A percentile compares a stretch with the other conserved stretches of the same genome.
phyloP scores from a whole-genome alignment of 2,329 filamentous ascomycete species.

The Colletotrichum cereale region DNA sequence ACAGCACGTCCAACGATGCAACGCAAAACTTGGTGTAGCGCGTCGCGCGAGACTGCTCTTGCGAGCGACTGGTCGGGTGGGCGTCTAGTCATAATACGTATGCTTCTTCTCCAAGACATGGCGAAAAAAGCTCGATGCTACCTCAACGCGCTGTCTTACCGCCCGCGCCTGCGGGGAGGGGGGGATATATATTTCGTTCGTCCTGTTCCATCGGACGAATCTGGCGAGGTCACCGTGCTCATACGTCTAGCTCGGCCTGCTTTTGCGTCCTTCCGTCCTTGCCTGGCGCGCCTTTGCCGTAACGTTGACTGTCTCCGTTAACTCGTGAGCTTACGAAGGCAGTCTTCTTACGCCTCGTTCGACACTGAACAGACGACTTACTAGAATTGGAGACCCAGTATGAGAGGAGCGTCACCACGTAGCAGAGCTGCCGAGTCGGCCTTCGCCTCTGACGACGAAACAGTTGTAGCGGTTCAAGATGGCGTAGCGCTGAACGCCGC shows the following conservation, averaged over 20 bases:
- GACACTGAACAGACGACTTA: too few species aligned
- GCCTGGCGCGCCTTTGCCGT: background rate
- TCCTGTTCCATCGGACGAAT: background rate
- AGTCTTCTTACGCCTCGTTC: background rate
- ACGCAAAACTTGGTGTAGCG: constrained; percentile 6
- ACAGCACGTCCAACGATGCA: background rate
- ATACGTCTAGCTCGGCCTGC: background rate
- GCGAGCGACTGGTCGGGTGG: background rate
- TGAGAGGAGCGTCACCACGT: background rate
- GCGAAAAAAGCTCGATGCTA: constrained; percentile 9
- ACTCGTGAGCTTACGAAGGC: background rate
- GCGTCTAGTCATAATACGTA: background rate
- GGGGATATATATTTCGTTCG: constrained; percentile 3
- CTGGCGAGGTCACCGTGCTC: background rate
- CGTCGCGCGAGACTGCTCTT: background rate
- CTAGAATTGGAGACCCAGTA: background rate
- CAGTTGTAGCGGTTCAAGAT: constrained; percentile 49
- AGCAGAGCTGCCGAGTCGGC: constrained; percentile 6
- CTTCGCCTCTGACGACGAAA: constrained; percentile 47
- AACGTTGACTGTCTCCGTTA: background rate
- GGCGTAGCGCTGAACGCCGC: constrained; percentile 71
- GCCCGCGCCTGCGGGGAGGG: background rate
- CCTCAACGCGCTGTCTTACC: background rate
- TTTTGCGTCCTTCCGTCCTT: background rate
- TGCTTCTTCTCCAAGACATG: constrained; percentile 26